A percentile compares a stretch with the other conserved stretches of the same genome.
These are phyloP conservation scores for Albifimbria verrucaria DNA, from an alignment of 2,329 filamentous ascomycete genomes.

Conservation along the genomic window DNA sequence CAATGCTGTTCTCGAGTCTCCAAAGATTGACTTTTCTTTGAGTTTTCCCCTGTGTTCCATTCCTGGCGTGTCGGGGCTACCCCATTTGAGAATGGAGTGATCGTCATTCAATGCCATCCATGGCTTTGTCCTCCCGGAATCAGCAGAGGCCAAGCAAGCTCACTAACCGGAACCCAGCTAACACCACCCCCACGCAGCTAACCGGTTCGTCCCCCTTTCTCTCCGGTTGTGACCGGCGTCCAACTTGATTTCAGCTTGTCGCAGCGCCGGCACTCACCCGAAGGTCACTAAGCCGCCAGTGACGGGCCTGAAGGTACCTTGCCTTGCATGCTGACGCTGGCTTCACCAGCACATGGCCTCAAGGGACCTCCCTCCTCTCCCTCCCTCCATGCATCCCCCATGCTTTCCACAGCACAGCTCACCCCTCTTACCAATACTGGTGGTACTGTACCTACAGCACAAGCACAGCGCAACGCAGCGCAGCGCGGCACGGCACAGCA, in stretches of 20 bases:
- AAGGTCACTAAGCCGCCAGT: background rate
- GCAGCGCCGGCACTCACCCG: background rate
- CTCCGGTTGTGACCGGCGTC: background rate
- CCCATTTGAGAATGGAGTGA: background rate
- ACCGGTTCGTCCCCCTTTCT: background rate
- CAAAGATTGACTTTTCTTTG: too few species aligned
- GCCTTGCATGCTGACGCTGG: background rate
- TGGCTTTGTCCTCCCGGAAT: background rate
- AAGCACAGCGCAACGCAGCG: too few species aligned
- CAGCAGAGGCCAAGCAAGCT: background rate
- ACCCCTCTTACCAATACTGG: too few species aligned
- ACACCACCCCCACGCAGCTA: background rate
- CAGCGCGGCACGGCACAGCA: too few species aligned
- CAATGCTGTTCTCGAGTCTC: too few species aligned
- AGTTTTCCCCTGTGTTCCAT: background rate
- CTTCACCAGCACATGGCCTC: background rate
- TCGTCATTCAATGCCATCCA: background rate
- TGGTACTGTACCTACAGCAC: too few species aligned
- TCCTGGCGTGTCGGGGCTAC: background rate
- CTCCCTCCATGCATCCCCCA: background rate
- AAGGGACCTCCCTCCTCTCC: background rate
- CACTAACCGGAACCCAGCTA: background rate
- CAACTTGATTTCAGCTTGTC: background rate
- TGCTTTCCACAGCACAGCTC: too few species aligned
- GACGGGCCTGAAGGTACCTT: background rate